Conservation (phyloP, 768 basidiomycete species). For the Tricholoma bakamatsutake region DNA sequence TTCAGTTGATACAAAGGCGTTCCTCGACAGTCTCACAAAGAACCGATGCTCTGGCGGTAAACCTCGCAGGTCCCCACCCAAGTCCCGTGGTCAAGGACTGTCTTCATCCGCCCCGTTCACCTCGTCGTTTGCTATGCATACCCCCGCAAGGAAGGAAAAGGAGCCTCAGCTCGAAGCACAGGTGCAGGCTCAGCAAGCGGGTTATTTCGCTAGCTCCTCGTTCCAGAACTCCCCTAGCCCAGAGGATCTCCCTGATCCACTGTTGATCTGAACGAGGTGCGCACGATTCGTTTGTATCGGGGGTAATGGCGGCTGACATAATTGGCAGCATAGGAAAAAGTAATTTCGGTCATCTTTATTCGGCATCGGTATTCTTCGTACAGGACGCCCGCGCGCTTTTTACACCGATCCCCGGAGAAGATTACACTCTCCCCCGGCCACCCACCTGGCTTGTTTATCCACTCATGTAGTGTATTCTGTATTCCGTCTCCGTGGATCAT, state of each 20-base stretch:
- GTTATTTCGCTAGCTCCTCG: slow-evolving; percentile 72
- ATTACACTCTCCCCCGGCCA: background rate
- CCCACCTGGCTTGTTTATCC: background rate
- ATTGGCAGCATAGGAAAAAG: background rate
- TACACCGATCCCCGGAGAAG: background rate
- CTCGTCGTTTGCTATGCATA: slow-evolving; percentile 2
- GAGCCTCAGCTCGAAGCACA: slow-evolving; percentile 27
- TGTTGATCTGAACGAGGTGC: slow-evolving; percentile 37
- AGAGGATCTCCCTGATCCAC: slow-evolving; percentile 70
- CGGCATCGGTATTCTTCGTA: slow-evolving; percentile 12
- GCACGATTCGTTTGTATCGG: background rate
- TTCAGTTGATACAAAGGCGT: background rate
- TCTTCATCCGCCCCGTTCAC: background rate
- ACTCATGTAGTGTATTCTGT: background rate
- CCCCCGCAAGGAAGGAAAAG: slow-evolving; percentile 17
- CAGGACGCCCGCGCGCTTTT: slow-evolving; percentile 17
- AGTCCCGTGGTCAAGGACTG: background rate
- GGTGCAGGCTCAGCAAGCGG: slow-evolving; percentile 19
- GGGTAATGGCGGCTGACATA: background rate
- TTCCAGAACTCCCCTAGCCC: slow-evolving; percentile 88
- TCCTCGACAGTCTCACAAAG: background rate
- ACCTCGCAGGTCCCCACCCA: background rate
- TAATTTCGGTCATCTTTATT: background rate
- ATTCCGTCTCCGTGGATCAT: background rate
- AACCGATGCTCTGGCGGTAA: background rate